Evolutionary conservation across 2,329 filamentous ascomycete genomes (phyloP), one percentile per base, ranked within the genome.

Genomic region (Ilyonectria sp.): DNA sequence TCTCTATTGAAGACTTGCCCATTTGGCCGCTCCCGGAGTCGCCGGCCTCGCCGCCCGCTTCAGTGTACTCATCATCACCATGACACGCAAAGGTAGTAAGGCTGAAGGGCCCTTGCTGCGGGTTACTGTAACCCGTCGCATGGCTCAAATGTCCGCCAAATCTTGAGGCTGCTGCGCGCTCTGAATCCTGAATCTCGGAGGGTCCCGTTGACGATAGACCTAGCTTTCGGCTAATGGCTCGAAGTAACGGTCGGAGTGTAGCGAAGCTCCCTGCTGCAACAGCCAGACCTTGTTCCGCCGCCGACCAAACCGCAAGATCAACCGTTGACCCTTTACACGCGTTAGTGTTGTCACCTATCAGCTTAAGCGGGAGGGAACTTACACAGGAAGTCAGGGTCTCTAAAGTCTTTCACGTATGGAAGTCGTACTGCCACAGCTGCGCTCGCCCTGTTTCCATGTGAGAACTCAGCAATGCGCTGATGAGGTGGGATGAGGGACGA

Each of bases 281-380:
- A 54, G 84, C 83, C 1, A 87, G 79, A 13, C 82, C 83, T 40
- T 83, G 78, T 60, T 87, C 86, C 7, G 82, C 77, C 0, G 81
- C 83, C 1, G 84, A 85, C 84, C 84, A 87, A 70, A 86, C 83
- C 17, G 84, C 84, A 56, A 86, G 82, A 64, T 82, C 80, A 55
- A 79, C 61, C 0, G 83, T 85, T 29, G 80, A 79, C 73, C 73
- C 82, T 77, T 43, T 40, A 13, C 3, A 26, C 33, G 29, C 53
- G 46, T 68, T 60, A 75, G 59, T 19, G 17, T 53, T 31, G 8
- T 15, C 11, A n/a, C n/a, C 15, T 46, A 17, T 17, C 17, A 15
- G 44, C 33, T 43, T 17, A 6, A n/a, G 17, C 17, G 5, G 6
- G n/a, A 23, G 37, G 37, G 13, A 29, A 65, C 80, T 67, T 76